Conservation (phyloP, 2,329 filamentous ascomycete species). For the Trichoderma sp. region DNA sequence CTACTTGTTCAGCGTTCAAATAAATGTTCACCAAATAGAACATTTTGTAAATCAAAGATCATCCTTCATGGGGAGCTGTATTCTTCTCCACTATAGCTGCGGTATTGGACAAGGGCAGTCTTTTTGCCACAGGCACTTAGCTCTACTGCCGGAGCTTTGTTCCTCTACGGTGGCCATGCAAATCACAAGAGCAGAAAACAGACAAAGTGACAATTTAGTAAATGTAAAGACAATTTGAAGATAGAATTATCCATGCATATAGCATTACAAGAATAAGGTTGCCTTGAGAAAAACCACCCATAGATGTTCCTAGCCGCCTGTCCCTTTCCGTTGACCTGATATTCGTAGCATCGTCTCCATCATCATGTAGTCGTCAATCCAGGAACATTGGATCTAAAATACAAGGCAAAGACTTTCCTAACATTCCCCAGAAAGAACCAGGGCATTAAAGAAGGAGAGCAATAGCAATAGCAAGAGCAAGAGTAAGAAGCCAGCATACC, state of each 20-base stretch:
- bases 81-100: neutral
- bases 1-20: neutral
- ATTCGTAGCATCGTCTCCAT: neutral
- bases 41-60: conserved; percentile 11
- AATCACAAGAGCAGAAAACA: neutral
- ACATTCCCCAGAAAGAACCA: neutral
- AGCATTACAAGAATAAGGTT: neutral
- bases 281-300: neutral
- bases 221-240: neutral
- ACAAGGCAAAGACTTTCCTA: neutral
- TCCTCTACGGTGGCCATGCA: neutral
- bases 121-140: neutral
- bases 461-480: neutral
- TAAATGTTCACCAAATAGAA: neutral
- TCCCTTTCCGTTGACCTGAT: neutral
- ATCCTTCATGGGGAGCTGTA: neutral
- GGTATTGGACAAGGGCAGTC: neutral
- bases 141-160: too few species aligned
- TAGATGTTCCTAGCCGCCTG: neutral
- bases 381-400: neutral
- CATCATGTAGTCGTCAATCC: neutral
- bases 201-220: neutral
- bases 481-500: neutral
- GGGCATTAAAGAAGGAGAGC: neutral
- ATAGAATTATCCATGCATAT: neutral